Evolutionary conservation across 805 yeast species (phyloP).

Genomic region (Ogataea minuta): DNA sequence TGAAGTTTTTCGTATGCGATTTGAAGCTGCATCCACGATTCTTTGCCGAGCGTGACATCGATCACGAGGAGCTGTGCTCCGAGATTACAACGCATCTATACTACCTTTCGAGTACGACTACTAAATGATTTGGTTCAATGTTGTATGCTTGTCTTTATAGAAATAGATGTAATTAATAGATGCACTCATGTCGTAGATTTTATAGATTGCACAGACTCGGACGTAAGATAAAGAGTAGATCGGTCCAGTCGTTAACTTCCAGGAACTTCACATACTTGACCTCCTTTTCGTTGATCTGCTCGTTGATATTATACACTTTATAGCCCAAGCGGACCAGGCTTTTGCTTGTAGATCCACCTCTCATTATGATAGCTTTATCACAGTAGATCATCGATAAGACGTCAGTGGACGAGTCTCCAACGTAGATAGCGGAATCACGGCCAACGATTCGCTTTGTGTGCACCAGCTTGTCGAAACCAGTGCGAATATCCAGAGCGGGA

Average conservation of each 20-base stretch:
- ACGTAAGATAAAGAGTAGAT: slow-evolving; percentile 14
- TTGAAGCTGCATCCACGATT: slow-evolving; percentile 42
- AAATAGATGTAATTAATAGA: slow-evolving; percentile 2
- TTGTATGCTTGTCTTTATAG: neutral
- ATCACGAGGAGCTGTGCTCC: slow-evolving; percentile 42
- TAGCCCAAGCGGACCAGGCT: slow-evolving; percentile 27
- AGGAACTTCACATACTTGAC: slow-evolving; percentile 16
- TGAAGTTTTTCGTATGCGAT: slow-evolving; percentile 55
- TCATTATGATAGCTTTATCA: slow-evolving; percentile 46
- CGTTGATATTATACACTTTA: slow-evolving; percentile 21
- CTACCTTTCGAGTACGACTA: slow-evolving; percentile 32
- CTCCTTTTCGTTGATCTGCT: slow-evolving; percentile 10
- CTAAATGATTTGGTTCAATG: neutral
- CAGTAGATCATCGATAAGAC: slow-evolving; percentile 47
- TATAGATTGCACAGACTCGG: slow-evolving; percentile 12
- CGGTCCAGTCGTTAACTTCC: slow-evolving; percentile 22
- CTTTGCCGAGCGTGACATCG: slow-evolving; percentile 37
- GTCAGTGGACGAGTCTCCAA: slow-evolving; percentile 68
- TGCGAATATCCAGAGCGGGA: slow-evolving; percentile 37
- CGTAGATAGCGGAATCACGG: slow-evolving; percentile 35
- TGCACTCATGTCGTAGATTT: neutral
- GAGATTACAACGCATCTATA: slow-evolving; percentile 49
- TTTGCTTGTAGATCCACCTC: slow-evolving; percentile 36
- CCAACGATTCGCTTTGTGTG: slow-evolving; percentile 20
- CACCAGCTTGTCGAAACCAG: slow-evolving; percentile 52